Percentiles rank a stretch among this genome's conserved stretches.
phyloP scores from a whole-genome alignment of 129 eudicot species.

The Chrysanthemum lavandulifolium region DNA sequence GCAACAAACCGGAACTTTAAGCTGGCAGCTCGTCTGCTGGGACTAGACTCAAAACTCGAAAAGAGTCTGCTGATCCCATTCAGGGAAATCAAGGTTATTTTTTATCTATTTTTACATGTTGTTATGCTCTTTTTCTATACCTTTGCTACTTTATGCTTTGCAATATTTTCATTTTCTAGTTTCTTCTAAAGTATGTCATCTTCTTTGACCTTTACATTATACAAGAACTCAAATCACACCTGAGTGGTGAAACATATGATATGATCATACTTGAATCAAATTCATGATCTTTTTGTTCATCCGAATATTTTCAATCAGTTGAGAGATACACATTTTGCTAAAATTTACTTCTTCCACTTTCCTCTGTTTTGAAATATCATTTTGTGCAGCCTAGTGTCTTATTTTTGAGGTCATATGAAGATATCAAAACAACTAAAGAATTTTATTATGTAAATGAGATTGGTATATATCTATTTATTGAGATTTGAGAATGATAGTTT shows the following conservation, averaged over 20 bases:
- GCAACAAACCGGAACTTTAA: constrained; percentile 97
- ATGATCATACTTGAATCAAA: too few relatives aligned
- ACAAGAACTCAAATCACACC: too few relatives aligned
- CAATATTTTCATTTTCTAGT: too few relatives aligned
- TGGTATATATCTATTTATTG: neutral
- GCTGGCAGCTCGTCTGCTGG: constrained; percentile 82
- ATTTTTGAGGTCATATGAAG: neutral
- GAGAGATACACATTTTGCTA: neutral
- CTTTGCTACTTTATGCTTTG: neutral
- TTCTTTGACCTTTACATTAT: neutral
- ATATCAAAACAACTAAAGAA: neutral
- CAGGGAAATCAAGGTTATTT: constrained; percentile 92
- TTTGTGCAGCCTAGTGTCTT: neutral
- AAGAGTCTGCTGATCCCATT: constrained; percentile 94
- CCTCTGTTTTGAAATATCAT: neutral
- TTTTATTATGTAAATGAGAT: neutral
- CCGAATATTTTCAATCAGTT: neutral
- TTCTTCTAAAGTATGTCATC: too few relatives aligned
- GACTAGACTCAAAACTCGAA: constrained; percentile 93
- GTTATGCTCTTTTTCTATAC: neutral
- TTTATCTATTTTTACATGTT: neutral
- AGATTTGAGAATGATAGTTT: neutral
- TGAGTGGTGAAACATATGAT: too few relatives aligned
- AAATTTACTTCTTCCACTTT: neutral
- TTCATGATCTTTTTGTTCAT: too few relatives aligned